Conservation (phyloP, 768 basidiomycete genomes). For the Hypsizygus marmoreus region DNA sequence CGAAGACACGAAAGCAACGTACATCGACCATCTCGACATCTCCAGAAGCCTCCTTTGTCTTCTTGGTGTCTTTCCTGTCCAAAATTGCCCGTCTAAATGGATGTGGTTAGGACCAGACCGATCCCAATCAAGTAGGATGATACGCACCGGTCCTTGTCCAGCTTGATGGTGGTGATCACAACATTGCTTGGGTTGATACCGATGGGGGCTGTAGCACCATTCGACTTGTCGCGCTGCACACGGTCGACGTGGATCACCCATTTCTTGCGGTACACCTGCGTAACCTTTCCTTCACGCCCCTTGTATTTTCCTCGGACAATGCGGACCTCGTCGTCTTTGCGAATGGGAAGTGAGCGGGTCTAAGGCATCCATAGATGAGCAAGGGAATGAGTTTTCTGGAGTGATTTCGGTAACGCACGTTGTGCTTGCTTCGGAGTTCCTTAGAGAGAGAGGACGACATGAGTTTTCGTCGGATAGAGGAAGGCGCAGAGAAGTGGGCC, state of each 20-base stretch:
- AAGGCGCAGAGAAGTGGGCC: conserved; percentile 96
- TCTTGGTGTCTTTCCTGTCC: conserved; percentile 84
- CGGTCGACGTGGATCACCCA: conserved; percentile 99
- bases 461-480: conserved; percentile 93
- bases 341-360: conserved; percentile 90
- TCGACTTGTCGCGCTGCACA: conserved; percentile 96
- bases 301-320: conserved; percentile 98
- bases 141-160: conserved; percentile 83
- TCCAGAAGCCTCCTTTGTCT: conserved; percentile 41
- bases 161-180: conserved; percentile 89
- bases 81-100: conserved; percentile 73
- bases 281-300: conserved; percentile 98
- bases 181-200: conserved; percentile 98
- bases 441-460: conserved; percentile 97
- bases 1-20: conserved; percentile 31
- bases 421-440: conserved; percentile 91
- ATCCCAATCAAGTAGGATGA: not conserved
- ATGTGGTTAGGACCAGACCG: conserved; percentile 1
- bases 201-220: conserved; percentile 91
- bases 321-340: conserved; percentile 97
- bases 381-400: not conserved
- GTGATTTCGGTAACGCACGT: conserved; percentile 57
- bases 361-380: conserved; percentile 36
- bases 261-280: conserved; percentile 98
- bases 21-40: conserved; percentile 86